Conservation (phyloP, 306 rosid species). For the Quercus dentata region DNA sequence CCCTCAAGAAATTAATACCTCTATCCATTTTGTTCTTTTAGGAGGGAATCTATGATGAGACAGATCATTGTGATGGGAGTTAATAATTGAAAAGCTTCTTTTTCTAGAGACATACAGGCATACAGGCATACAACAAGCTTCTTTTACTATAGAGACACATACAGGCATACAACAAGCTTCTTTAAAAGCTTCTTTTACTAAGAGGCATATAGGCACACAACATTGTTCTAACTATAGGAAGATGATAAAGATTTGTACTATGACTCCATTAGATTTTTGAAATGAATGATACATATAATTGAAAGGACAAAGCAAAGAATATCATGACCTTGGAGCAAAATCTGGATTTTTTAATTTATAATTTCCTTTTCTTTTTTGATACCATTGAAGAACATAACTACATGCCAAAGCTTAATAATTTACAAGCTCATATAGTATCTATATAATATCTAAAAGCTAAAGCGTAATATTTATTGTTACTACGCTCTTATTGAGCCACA, state of each 20-base stretch:
- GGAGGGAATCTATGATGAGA: slow-evolving; percentile 97
- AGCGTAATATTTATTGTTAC: too few relatives aligned
- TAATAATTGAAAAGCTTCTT: background rate
- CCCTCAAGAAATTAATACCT: background rate
- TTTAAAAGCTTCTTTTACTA: background rate
- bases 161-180: background rate
- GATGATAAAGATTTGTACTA: background rate
- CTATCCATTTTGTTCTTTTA: slow-evolving; percentile 11
- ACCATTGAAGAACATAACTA: background rate
- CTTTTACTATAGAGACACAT: too few relatives aligned
- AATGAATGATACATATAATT: background rate
- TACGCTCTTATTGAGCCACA: too few relatives aligned
- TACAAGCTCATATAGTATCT: too few relatives aligned
- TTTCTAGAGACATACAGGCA: background rate
- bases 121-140: background rate
- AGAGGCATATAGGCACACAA: background rate
- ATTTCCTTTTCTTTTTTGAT: background rate
- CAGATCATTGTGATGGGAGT: slow-evolving; percentile 52
- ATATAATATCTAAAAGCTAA: too few relatives aligned
- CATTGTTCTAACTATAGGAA: background rate
- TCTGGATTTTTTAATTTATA: too few relatives aligned
- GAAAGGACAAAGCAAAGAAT: background rate
- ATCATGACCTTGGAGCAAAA: too few relatives aligned
- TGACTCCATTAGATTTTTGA: background rate
- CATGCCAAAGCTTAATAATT: too few relatives aligned